Evolutionary conservation across 139 green algal genomes (phyloP).

Genomic region (Chlamydomonas sphaeroides): DNA sequence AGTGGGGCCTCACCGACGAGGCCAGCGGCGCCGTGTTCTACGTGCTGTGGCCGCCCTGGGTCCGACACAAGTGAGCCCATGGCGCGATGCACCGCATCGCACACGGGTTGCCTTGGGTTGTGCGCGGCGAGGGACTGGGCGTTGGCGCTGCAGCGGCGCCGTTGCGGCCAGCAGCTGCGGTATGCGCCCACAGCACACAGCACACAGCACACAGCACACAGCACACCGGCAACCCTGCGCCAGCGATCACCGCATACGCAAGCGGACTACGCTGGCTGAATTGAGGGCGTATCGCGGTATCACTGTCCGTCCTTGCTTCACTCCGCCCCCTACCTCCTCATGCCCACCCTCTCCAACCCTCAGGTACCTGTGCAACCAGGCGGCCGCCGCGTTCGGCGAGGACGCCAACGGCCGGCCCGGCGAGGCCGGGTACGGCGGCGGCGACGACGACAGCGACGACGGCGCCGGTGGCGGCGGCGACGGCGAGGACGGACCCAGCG

Average conservation of each 20-base stretch:
- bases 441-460: not conserved
- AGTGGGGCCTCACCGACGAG: slow-evolving; percentile 52
- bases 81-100: not conserved
- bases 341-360: not conserved
- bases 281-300: not conserved
- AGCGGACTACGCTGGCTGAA: not conserved
- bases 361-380: slow-evolving; percentile 29
- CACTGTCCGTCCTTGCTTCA: not conserved
- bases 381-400: not conserved
- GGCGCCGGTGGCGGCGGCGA: not conserved
- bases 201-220: not conserved
- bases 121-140: not conserved
- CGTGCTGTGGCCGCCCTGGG: slow-evolving; percentile 54
- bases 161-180: not conserved
- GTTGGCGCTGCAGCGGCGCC: not conserved
- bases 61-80: slow-evolving; percentile 41
- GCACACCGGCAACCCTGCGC: not conserved
- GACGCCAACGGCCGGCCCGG: not conserved
- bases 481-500: not conserved
- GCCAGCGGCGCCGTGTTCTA: slow-evolving; percentile 48
- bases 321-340: not conserved
- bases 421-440: not conserved
- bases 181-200: too few relatives aligned
- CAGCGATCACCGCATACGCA: not conserved
- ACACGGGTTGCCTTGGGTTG: not conserved